phyloP scores from a whole-genome alignment of 2,329 filamentous ascomycete genomes.

The Xylariales sp. region DNA sequence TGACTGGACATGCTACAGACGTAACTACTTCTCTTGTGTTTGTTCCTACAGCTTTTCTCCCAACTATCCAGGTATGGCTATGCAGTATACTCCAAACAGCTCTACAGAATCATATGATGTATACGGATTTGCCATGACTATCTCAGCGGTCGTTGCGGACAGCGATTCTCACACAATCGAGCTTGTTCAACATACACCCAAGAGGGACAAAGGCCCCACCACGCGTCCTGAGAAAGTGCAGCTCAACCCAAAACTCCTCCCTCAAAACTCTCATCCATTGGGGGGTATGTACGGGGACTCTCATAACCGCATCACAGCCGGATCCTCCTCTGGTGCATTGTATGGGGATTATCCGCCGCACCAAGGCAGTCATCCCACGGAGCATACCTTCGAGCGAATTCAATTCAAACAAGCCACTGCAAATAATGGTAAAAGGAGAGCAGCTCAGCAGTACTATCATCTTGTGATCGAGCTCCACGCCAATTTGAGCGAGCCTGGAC shows the following conservation, averaged over 20 bases:
- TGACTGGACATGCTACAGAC: slow-evolving; percentile 88
- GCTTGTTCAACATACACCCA: slow-evolving; percentile 85
- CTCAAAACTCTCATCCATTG: slow-evolving; percentile 39
- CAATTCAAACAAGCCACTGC: slow-evolving; percentile 93
- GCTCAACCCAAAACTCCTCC: slow-evolving; percentile 62
- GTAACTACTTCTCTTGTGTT: slow-evolving; percentile 86
- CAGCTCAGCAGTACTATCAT: slow-evolving; percentile 89
- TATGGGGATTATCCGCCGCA: slow-evolving; percentile 34
- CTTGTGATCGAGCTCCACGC: slow-evolving; percentile 82
- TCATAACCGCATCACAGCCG: slow-evolving; percentile 24
- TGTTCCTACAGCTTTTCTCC: slow-evolving; percentile 72
- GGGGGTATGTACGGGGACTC: slow-evolving; percentile 37
- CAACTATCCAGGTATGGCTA: slow-evolving; percentile 36
- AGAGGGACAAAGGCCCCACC: slow-evolving; percentile 82
- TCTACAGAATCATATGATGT: slow-evolving; percentile 59
- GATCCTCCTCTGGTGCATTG: slow-evolving; percentile 18
- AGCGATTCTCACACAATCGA: slow-evolving; percentile 73
- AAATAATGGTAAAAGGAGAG: slow-evolving; percentile 87
- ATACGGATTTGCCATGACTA: slow-evolving; percentile 74
- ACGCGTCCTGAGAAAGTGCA: slow-evolving; percentile 67
- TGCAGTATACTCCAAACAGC: slow-evolving; percentile 39
- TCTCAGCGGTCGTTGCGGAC: slow-evolving; percentile 78
- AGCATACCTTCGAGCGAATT: slow-evolving; percentile 77
- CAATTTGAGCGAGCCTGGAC: slow-evolving; percentile 62
- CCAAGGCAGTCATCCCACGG: slow-evolving; percentile 38